Evolutionary conservation across 73 alveolate species (phyloP).

Genomic region (Tetrahymena malaccensis): DNA sequence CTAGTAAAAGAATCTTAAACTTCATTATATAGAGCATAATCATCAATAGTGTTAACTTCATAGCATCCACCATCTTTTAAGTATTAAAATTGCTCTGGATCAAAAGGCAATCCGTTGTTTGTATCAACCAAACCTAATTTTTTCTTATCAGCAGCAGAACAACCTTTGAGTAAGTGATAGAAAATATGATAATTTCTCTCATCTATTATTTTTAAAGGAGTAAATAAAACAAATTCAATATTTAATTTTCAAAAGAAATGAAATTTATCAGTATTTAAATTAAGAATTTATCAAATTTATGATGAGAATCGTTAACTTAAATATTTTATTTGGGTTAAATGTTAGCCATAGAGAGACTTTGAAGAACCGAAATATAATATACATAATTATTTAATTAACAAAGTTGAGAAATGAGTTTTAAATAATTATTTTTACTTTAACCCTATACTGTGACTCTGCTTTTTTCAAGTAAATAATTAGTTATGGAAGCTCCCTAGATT

Average conservation of each 20-base stretch:
- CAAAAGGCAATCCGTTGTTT: not conserved
- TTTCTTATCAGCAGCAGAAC: not conserved
- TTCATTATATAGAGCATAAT: conserved; percentile 20
- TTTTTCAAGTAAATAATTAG: conserved; percentile 25
- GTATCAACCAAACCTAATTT: not conserved
- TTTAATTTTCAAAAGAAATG: no score
- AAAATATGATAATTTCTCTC: conserved; percentile 40
- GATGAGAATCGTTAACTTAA: not conserved
- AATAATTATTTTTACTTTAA: not conserved
- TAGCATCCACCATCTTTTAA: conserved; percentile 18
- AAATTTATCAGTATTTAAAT: no score
- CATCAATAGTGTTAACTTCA: conserved; percentile 22
- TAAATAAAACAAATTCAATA: not conserved
- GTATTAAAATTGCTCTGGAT: conserved; percentile 5
- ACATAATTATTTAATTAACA: not conserved
- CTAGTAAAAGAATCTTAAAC: conserved; percentile 1
- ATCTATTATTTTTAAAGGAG: not conserved
- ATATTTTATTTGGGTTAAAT: not conserved
- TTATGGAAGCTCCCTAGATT: conserved; percentile 30
- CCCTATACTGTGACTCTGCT: conserved; percentile 29
- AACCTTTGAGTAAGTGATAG: conserved; percentile 20
- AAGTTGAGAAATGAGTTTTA: not conserved
- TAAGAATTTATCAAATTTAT: no score
- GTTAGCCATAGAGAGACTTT: no score
- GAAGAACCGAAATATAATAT: no score